Conservation (phyloP, 257 asterid species). For the Penstemon barbatus region DNA sequence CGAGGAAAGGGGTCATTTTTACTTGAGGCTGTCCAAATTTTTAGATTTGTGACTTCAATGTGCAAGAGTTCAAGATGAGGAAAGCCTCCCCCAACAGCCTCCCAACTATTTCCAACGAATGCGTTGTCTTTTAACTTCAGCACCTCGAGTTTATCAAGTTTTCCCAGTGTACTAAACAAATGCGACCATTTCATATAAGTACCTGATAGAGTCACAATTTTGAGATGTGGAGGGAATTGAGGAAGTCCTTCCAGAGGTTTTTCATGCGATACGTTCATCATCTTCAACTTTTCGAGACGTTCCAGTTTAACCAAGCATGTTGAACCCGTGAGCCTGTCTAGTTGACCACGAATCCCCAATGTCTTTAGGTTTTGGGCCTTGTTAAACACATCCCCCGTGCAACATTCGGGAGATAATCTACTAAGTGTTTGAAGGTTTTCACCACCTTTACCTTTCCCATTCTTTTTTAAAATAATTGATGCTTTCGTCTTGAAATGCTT, state of each 20-base stretch:
- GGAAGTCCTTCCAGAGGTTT: neutral
- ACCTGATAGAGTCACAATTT: conserved; percentile 29
- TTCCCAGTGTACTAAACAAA: conserved; percentile 31
- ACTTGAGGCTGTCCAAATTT: conserved; percentile 33
- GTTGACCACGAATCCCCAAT: neutral
- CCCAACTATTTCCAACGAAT: conserved; percentile 40
- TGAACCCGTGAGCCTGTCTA: neutral
- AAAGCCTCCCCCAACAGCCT: conserved; percentile 17
- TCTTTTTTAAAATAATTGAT: neutral
- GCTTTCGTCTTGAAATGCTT: neutral
- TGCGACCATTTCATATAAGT: conserved; percentile 41
- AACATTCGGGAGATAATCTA: neutral
- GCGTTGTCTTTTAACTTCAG: conserved; percentile 50
- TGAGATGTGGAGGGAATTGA: conserved; percentile 37
- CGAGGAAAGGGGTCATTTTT: conserved; percentile 24
- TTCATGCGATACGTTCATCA: neutral
- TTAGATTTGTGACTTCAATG: conserved; percentile 31
- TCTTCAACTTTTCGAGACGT: neutral
- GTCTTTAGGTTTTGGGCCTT: neutral
- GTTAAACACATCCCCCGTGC: neutral
- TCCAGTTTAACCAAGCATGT: neutral
- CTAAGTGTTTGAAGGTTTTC: neutral
- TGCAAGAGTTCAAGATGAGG: conserved; percentile 31
- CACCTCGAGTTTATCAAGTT: conserved; percentile 34
- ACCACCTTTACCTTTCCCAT: neutral